A percentile compares a stretch with the other conserved stretches of the same genome.
Evolutionary conservation across 2,329 filamentous ascomycete species (phyloP).

Genomic region (Geosmithia flava): DNA sequence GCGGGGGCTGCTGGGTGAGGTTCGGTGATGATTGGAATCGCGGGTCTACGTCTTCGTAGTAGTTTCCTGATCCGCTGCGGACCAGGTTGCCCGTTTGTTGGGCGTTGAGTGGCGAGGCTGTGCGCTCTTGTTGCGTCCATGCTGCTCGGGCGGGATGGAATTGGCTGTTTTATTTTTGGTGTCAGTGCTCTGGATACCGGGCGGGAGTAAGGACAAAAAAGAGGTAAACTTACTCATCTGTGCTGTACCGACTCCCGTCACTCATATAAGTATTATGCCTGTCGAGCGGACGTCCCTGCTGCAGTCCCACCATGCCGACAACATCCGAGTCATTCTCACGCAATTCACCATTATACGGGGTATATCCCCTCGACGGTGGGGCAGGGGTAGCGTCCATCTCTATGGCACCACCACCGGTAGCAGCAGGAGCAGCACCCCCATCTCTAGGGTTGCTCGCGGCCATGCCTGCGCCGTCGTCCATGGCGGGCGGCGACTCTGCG

Average conservation of each 20-base stretch:
- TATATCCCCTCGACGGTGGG: slow-evolving; percentile 11
- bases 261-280: slow-evolving; percentile 42
- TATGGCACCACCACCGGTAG: slow-evolving; percentile 62
- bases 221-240: slow-evolving; percentile 47
- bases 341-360: slow-evolving; percentile 28
- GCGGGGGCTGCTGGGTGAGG: slow-evolving; percentile 6
- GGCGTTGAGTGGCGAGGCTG: slow-evolving; percentile 23
- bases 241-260: slow-evolving; percentile 61
- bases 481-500: slow-evolving; percentile 52
- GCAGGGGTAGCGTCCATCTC: slow-evolving; percentile 57
- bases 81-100: slow-evolving; percentile 11
- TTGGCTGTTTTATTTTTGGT: slow-evolving; percentile 17
- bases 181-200: not conserved
- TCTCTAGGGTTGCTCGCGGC: too few species aligned
- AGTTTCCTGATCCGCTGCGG: slow-evolving; percentile 32
- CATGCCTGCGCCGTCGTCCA: slow-evolving; percentile 18
- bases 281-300: slow-evolving; percentile 35
- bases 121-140: slow-evolving; percentile 36
- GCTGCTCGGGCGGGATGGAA: slow-evolving; percentile 43
- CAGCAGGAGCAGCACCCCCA: slow-evolving; percentile 40
- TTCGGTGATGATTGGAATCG: slow-evolving; percentile 49
- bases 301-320: slow-evolving; percentile 60
- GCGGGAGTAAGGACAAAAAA: not conserved
- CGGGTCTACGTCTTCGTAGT: slow-evolving; percentile 91
- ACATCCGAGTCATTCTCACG: slow-evolving; percentile 60